Percentiles rank a stretch among this genome's conserved stretches.
These are phyloP conservation scores for Dictyostelium brefeldianum DNA, from an alignment of 78 protist species.

Conservation along the genomic window DNA sequence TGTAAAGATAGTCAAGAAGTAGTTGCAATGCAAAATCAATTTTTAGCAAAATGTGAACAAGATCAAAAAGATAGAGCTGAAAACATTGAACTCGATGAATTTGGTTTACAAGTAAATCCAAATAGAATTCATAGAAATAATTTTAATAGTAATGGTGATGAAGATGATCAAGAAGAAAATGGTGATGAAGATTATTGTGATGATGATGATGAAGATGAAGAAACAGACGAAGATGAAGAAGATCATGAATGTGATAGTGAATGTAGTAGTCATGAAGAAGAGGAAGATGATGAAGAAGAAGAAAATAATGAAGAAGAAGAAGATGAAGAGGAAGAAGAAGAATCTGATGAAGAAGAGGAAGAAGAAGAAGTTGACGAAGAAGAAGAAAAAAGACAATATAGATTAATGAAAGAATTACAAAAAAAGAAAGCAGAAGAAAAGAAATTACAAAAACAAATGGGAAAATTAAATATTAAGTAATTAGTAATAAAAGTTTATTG, in stretches of 20 bases:
- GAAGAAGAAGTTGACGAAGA: constrained; percentile 37
- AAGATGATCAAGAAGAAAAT: constrained; percentile 7
- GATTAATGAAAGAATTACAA: constrained; percentile 24
- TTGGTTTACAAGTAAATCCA: constrained; percentile 55
- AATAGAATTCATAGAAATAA: background rate
- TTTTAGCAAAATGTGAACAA: constrained; percentile 63
- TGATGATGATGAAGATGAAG: constrained; percentile 16
- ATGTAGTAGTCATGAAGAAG: constrained; percentile 32
- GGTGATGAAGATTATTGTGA: constrained; percentile 56
- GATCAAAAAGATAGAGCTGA: constrained; percentile 27
- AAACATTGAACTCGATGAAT: constrained; percentile 7
- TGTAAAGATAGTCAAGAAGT: constrained; percentile 70
- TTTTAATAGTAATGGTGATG: background rate
- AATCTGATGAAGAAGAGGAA: background rate
- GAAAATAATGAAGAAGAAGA: constrained; percentile 22
- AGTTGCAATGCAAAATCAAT: constrained; percentile 84
- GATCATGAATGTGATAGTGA: constrained; percentile 17
- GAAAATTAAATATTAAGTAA: constrained; percentile 8
- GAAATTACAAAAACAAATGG: constrained; percentile 30
- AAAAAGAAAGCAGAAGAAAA: constrained; percentile 20
- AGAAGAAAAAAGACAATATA: constrained; percentile 21
- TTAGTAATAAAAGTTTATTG: background rate
- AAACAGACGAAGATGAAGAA: constrained; percentile 15
- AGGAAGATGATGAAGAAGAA: constrained; percentile 27
- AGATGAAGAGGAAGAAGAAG: background rate